Percentiles rank a stretch among this genome's conserved stretches.
These are phyloP conservation scores for Termitomyces sp. DNA, from an alignment of 768 basidiomycete species.

Conservation along the genomic window DNA sequence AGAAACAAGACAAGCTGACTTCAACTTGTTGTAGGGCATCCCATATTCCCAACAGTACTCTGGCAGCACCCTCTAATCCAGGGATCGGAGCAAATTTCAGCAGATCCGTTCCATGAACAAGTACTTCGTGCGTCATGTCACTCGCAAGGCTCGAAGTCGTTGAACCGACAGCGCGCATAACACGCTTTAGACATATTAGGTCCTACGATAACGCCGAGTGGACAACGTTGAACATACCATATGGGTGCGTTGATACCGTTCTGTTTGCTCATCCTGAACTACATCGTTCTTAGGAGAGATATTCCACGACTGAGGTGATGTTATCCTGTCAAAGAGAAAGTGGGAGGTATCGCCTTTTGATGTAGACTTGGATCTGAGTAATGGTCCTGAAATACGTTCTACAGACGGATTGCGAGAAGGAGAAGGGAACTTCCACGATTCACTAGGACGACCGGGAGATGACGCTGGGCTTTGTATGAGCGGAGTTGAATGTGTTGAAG, in stretches of 20 bases:
- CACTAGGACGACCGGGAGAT: conserved; percentile 3
- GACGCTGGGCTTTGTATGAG: neutral
- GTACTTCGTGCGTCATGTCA: conserved; percentile 34
- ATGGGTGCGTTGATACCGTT: conserved; percentile 4
- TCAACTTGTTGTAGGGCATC: conserved; percentile 56
- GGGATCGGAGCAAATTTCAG: conserved; percentile 47
- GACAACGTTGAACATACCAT: neutral
- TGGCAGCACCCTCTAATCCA: conserved; percentile 48
- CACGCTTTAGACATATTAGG: conserved; percentile 22
- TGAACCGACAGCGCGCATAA: conserved; percentile 28
- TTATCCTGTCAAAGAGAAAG: neutral
- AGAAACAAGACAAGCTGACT: conserved; percentile 32
- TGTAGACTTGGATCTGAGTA: neutral
- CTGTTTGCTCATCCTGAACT: neutral
- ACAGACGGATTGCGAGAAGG: conserved; percentile 2
- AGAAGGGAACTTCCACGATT: neutral
- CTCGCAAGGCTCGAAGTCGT: conserved; percentile 30
- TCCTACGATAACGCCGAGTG: too few species aligned
- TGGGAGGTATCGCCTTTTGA: neutral
- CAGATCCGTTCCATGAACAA: conserved; percentile 31
- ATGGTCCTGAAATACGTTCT: conserved; percentile 1
- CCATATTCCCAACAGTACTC: conserved; percentile 59
- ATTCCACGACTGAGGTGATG: neutral
- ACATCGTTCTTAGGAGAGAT: conserved; percentile 3
- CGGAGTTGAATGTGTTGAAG: conserved; percentile 6